phyloP scores from a whole-genome alignment of 2,329 filamentous ascomycete species.

The Aspergillus quadricinctus region DNA sequence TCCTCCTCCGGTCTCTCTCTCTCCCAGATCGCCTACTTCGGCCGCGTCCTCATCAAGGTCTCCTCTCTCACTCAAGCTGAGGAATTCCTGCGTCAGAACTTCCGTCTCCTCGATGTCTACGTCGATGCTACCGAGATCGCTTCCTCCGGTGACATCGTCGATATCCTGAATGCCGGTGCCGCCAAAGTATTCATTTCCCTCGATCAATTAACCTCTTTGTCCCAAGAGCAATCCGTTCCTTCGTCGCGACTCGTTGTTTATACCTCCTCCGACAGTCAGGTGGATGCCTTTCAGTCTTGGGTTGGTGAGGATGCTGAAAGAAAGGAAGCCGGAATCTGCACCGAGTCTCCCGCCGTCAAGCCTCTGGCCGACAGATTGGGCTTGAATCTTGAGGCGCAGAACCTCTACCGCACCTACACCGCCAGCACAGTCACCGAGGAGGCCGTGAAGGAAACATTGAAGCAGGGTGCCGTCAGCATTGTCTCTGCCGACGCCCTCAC shows the following conservation, averaged over 20 bases:
- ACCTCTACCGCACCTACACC: conserved; percentile 36
- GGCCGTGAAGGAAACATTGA: conserved; percentile 46
- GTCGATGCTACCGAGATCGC: conserved; percentile 70
- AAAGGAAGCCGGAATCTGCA: conserved; percentile 33
- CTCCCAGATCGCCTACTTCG: conserved; percentile 55
- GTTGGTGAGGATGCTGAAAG: conserved; percentile 33
- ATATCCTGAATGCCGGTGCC: conserved; percentile 79
- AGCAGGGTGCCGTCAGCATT: conserved; percentile 62
- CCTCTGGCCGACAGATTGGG: conserved; percentile 35
- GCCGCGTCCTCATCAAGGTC: conserved; percentile 53
- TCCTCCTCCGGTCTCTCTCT: conserved; percentile 49
- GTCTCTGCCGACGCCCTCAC: conserved; percentile 68
- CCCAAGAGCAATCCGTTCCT: conserved; percentile 48
- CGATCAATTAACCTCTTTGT: conserved; percentile 59
- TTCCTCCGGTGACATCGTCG: conserved; percentile 67
- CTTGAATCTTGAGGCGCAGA: conserved; percentile 36
- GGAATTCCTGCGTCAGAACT: conserved; percentile 54
- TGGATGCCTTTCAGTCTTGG: conserved; percentile 38
- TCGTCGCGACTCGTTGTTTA: conserved; percentile 56
- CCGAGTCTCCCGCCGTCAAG: conserved; percentile 35
- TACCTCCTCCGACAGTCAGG: conserved; percentile 39
- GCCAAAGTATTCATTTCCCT: conserved; percentile 76
- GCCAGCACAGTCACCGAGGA: conserved; percentile 40
- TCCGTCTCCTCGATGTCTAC: conserved; percentile 58
- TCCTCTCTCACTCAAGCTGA: conserved; percentile 38